Conservation (phyloP, 2,329 filamentous ascomycete species). For the Truncatella angustata region DNA sequence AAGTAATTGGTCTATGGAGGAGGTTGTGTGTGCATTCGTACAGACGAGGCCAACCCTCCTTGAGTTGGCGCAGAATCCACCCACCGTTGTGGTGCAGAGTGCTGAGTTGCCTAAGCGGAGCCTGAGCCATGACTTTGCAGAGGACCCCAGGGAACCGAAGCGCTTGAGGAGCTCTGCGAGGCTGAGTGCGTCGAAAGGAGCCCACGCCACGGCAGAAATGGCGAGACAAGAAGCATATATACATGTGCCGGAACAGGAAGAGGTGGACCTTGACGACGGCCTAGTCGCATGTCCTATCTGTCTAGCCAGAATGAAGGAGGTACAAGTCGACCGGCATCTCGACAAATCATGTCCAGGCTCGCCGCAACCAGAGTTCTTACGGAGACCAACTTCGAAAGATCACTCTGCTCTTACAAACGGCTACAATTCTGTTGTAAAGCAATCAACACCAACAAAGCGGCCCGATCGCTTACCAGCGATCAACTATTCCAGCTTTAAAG, state of each 20-base stretch:
- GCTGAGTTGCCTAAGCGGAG: conserved; percentile 51
- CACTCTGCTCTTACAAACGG: conserved; percentile 12
- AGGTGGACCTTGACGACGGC: conserved; percentile 58
- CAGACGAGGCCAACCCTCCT: conserved; percentile 62
- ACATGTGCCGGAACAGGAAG: conserved; percentile 28
- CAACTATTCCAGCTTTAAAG: conserved; percentile 86
- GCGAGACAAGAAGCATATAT: conserved; percentile 30
- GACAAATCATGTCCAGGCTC: conserved; percentile 56
- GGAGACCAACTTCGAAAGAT: conserved; percentile 15
- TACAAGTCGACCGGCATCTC: conserved; percentile 75
- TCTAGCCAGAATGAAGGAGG: conserved; percentile 72
- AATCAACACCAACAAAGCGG: conserved; percentile 31
- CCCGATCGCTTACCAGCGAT: conserved; percentile 72
- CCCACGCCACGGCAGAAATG: conserved; percentile 35
- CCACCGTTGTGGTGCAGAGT: conserved; percentile 17
- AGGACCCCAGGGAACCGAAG: conserved; percentile 36
- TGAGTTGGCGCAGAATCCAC: conserved; percentile 56
- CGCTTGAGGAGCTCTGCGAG: conserved; percentile 52
- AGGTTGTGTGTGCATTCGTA: conserved; percentile 78
- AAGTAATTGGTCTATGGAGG: conserved; percentile 81
- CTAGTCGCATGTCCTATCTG: conserved; percentile 85
- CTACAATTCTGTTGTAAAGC: conserved; percentile 7
- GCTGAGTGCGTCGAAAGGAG: conserved; percentile 40
- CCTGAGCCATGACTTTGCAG: conserved; percentile 30
- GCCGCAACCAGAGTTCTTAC: conserved; percentile 29